These are phyloP conservation scores for Gyromitra esculenta DNA, from an alignment of 2,329 filamentous ascomycete genomes.

Conservation along the genomic window DNA sequence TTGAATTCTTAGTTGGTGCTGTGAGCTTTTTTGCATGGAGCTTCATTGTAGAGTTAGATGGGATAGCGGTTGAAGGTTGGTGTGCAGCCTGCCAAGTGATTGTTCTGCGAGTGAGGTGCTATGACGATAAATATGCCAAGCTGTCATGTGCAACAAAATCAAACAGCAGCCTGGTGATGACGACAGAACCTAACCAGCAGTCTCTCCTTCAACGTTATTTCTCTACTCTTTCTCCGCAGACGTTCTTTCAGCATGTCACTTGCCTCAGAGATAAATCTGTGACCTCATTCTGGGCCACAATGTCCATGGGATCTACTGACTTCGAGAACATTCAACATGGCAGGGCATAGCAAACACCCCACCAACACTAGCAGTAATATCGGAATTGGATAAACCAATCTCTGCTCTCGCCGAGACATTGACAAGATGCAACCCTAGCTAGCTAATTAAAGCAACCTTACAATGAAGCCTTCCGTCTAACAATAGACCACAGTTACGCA, in stretches of 20 bases:
- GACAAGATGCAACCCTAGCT: background rate
- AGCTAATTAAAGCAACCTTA: background rate
- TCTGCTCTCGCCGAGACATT: background rate
- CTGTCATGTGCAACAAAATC: background rate
- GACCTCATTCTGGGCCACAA: no score
- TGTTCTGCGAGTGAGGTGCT: background rate
- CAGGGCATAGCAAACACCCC: no score
- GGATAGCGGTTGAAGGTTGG: no score
- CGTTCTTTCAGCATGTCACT: no score
- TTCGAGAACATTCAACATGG: no score
- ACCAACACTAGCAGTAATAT: background rate
- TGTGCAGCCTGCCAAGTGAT: no score
- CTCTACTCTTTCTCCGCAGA: no score
- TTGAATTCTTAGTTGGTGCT: no score
- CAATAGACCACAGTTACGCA: background rate
- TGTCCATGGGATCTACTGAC: no score
- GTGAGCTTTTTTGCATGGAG: no score
- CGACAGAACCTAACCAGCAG: background rate
- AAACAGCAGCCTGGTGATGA: background rate
- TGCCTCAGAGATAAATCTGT: no score
- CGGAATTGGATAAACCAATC: background rate
- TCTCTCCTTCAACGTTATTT: background rate
- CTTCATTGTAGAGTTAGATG: no score
- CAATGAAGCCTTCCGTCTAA: background rate
- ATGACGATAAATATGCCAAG: background rate